Evolutionary conservation across 1,284 basidiomycete species (phyloP).

Genomic region (Ustilago nuda): DNA sequence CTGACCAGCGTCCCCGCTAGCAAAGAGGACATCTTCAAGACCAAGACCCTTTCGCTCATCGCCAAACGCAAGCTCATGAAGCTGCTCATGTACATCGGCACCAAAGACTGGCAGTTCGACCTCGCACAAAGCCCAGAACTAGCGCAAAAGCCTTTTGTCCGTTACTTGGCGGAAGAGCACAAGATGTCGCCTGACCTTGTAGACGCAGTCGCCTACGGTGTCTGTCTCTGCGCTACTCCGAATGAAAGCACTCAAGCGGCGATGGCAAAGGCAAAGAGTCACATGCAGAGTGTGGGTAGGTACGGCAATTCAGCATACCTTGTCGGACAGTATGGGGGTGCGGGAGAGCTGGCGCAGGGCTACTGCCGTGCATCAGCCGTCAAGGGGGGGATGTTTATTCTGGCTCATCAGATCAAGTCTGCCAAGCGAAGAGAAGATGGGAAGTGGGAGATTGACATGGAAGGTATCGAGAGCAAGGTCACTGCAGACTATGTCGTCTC

Average conservation of each 20-base stretch:
- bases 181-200: slow-evolving; percentile 74
- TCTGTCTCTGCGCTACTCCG: slow-evolving; percentile 63
- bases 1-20: slow-evolving; percentile 78
- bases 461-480: slow-evolving; percentile 76
- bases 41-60: slow-evolving; percentile 79
- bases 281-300: slow-evolving; percentile 82
- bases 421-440: slow-evolving; percentile 3
- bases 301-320: slow-evolving; percentile 93
- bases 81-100: slow-evolving; percentile 74
- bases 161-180: slow-evolving; percentile 77
- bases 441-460: slow-evolving; percentile 69
- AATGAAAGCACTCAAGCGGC: slow-evolving; percentile 42
- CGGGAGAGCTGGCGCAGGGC: slow-evolving; percentile 65
- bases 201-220: slow-evolving; percentile 62
- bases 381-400: slow-evolving; percentile 60
- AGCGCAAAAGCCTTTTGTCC: slow-evolving; percentile 42
- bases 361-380: slow-evolving; percentile 64
- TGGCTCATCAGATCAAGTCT: slow-evolving; percentile 43
- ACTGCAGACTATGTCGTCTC: slow-evolving; percentile 70
- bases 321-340: slow-evolving; percentile 91
- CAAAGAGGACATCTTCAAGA: slow-evolving; percentile 95
- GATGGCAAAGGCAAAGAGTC: slow-evolving; percentile 68
- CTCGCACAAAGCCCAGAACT: slow-evolving; percentile 9
- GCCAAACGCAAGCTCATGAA: slow-evolving; percentile 95
- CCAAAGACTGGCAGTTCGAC: slow-evolving; percentile 32